Conservation (phyloP, 768 basidiomycete genomes). For the Termitomyces sp. region DNA sequence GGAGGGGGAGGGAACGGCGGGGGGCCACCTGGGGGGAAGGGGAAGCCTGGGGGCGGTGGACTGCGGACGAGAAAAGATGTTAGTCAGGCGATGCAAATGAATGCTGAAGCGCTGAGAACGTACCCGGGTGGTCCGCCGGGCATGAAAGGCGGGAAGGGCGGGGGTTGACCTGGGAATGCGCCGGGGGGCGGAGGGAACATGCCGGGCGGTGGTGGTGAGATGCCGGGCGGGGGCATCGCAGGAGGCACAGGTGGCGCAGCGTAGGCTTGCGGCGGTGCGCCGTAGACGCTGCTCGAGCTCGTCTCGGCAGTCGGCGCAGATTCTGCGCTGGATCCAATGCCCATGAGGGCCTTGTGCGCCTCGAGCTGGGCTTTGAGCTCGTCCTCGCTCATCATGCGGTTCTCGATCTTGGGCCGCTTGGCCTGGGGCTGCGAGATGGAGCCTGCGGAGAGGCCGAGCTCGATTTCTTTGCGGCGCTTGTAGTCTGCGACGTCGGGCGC, state of each 20-base stretch:
- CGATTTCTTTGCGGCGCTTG: slow-evolving; percentile 92
- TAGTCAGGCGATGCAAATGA: slow-evolving; percentile 5
- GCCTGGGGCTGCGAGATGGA: slow-evolving; percentile 77
- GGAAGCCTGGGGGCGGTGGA: slow-evolving; percentile 53
- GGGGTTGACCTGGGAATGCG: slow-evolving; percentile 38
- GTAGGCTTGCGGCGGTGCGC: slow-evolving; percentile 73
- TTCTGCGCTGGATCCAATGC: slow-evolving; percentile 40
- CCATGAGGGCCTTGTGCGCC: slow-evolving; percentile 93
- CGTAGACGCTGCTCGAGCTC: slow-evolving; percentile 60
- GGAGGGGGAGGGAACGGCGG: slow-evolving; percentile 29
- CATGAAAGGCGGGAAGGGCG: slow-evolving; percentile 54
- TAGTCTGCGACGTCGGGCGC: slow-evolving; percentile 93
- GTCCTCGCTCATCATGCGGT: slow-evolving; percentile 73
- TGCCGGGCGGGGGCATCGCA: slow-evolving; percentile 27
- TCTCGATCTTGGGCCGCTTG: slow-evolving; percentile 80
- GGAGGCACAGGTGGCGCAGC: slow-evolving; percentile 40
- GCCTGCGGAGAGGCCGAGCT: slow-evolving; percentile 81
- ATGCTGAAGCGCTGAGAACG: slow-evolving; percentile 26
- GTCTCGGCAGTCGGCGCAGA: slow-evolving; percentile 35
- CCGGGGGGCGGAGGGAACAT: slow-evolving; percentile 40
- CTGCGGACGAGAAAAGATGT: slow-evolving; percentile 23
- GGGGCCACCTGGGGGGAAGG: slow-evolving; percentile 32
- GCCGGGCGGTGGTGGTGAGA: slow-evolving; percentile 34
- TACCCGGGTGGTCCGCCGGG: slow-evolving; percentile 42
- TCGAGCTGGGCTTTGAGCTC: slow-evolving; percentile 83